A percentile compares a stretch with the other conserved stretches of the same genome.
Conservation (phyloP, 1,284 basidiomycete genomes). For the Amylostereum chailletii region DNA sequence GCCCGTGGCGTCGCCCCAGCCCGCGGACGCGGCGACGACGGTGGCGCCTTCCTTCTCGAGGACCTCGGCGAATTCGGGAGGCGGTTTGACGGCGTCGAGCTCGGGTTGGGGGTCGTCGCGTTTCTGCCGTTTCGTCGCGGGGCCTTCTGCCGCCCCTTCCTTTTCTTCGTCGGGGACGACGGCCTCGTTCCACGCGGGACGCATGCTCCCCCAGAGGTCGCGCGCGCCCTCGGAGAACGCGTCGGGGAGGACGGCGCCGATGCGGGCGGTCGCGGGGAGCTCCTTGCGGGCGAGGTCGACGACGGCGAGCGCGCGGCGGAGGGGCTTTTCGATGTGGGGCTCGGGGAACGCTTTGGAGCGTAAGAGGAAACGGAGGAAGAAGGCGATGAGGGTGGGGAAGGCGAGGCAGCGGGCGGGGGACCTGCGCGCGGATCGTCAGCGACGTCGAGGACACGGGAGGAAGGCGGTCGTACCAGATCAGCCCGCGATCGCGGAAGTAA, state of each 20-base stretch:
- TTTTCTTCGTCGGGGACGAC: not conserved
- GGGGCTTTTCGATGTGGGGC: slow-evolving; percentile 29
- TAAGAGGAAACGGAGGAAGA: slow-evolving; percentile 55
- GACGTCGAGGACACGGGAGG: slow-evolving; percentile 22
- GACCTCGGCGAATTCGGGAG: slow-evolving; percentile 14
- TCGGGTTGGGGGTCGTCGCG: slow-evolving; percentile 15
- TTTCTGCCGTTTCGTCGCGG: slow-evolving; percentile 4
- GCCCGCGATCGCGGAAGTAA: slow-evolving; percentile 51
- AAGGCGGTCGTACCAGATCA: slow-evolving; percentile 41
- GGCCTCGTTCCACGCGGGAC: slow-evolving; percentile 7
- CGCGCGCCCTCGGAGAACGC: slow-evolving; percentile 37
- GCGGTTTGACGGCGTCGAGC: not conserved
- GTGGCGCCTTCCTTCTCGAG: slow-evolving; percentile 2
- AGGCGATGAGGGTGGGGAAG: slow-evolving; percentile 46
- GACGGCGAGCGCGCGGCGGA: slow-evolving; percentile 39
- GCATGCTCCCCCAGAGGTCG: slow-evolving; percentile 37
- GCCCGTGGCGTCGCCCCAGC: slow-evolving; percentile 8
- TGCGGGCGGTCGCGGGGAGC: slow-evolving; percentile 34
- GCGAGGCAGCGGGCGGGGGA: slow-evolving; percentile 20
- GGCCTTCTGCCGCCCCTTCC: not conserved
- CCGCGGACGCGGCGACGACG: slow-evolving; percentile 1
- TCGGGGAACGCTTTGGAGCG: slow-evolving; percentile 47
- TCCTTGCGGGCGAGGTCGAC: slow-evolving; percentile 44
- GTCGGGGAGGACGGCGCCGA: slow-evolving; percentile 50
- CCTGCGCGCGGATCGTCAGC: slow-evolving; percentile 10